phyloP scores from a whole-genome alignment of 1,139 yeast genomes.

The Spathaspora sp. region DNA sequence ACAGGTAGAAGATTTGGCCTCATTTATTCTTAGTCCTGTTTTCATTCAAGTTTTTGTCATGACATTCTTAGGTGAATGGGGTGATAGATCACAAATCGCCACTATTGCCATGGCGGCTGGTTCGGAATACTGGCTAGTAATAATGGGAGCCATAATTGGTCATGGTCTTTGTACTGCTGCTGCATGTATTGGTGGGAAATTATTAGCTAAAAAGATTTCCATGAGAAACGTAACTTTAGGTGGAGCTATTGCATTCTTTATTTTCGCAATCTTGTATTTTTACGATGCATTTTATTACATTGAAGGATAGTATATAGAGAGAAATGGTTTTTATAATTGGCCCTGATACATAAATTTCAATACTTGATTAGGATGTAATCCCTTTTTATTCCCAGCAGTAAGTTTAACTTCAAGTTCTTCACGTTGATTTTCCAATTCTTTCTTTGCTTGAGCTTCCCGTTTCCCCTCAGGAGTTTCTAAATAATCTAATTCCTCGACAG shows the following conservation, averaged over 20 bases:
- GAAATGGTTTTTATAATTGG: conserved; percentile 8
- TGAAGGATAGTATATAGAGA: conserved; percentile 14
- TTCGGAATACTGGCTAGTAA: conserved; percentile 85
- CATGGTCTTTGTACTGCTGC: conserved; percentile 87
- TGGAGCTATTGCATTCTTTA: conserved; percentile 82
- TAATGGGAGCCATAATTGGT: conserved; percentile 86
- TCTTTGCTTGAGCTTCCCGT: conserved; percentile 28
- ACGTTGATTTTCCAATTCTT: conserved; percentile 25
- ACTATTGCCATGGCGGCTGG: conserved; percentile 99
- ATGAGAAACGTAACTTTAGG: conserved; percentile 90
- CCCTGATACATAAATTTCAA: conserved; percentile 46
- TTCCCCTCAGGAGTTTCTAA: conserved; percentile 44
- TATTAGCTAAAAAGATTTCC: conserved; percentile 84
- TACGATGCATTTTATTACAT: conserved; percentile 54
- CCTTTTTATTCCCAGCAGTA: conserved; percentile 32
- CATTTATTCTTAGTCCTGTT: conserved; percentile 74
- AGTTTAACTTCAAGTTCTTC: conserved; percentile 29
- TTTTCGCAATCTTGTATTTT: conserved; percentile 80
- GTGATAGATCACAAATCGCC: conserved; percentile 96
- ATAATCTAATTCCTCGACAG: conserved; percentile 46
- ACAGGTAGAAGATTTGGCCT: conserved; percentile 51
- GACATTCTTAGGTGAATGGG: conserved; percentile 99
- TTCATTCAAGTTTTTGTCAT: conserved; percentile 95
- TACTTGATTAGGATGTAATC: conserved; percentile 38
- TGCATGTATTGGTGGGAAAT: conserved; percentile 93